phyloP scores from a whole-genome alignment of 73 alveolate genomes.

The Tetrahymena borealis region DNA sequence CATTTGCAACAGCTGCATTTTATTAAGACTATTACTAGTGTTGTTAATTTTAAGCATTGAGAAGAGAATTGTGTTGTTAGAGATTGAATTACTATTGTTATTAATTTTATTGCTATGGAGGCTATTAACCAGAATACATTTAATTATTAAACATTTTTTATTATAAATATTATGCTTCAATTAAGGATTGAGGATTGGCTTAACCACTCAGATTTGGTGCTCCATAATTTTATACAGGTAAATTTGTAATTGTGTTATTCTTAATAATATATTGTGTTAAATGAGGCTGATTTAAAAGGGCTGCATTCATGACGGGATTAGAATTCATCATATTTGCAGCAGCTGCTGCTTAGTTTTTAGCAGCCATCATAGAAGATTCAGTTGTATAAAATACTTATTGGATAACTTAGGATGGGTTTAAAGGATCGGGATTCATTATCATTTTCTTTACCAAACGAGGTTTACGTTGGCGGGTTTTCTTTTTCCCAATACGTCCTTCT shows the following conservation, averaged over 20 bases:
- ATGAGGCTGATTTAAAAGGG: background rate
- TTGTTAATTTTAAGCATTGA: background rate
- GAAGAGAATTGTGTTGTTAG: background rate
- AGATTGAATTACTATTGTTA: background rate
- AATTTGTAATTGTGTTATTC: background rate
- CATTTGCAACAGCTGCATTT: no score
- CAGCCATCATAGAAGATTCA: background rate
- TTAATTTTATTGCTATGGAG: background rate
- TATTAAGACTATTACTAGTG: background rate
- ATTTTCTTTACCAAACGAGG: background rate
- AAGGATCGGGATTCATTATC: background rate
- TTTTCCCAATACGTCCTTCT: conserved; percentile 44
- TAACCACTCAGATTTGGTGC: no score
- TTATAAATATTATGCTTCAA: background rate
- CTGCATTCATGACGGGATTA: background rate
- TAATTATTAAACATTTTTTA: background rate
- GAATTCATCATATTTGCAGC: background rate
- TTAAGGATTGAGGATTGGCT: background rate
- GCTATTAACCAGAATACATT: background rate
- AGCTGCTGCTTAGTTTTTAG: background rate
- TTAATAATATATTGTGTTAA: background rate
- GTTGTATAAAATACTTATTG: background rate
- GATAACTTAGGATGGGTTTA: background rate
- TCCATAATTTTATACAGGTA: background rate
- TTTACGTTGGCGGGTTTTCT: conserved; percentile 38